Base-by-base conservation (phyloP, 2,329 filamentous ascomycete genomes). In the Dryadomyces quercivorus region DNA sequence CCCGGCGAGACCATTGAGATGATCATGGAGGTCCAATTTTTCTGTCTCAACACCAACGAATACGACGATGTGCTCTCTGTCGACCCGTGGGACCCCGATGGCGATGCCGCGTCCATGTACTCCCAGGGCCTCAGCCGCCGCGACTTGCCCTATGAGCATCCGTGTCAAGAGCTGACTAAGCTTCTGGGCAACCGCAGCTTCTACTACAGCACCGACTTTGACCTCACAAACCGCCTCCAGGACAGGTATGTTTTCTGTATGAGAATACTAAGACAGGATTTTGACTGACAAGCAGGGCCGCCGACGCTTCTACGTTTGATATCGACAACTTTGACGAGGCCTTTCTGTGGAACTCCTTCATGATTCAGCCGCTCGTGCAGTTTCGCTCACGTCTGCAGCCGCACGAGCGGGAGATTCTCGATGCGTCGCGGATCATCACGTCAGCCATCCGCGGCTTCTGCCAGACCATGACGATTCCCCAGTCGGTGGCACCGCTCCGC, bases 141-240 rank as follows among this genome's bases (percentile, higher is more conserved):
- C 62, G 89, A 96, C 46, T 73, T 81, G 45, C 70, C 83, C 26
- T 69, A 88, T 34, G 90, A 96, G 64, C 90, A 96, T 68, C 93
- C 93, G 7, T 97, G 92, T 68, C 74, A 89, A 62, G 88, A 93
- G 48, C 70, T 98, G 57, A 91, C 92, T 69, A 97, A 95, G 74
- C 78, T 98, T 42, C 74, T 98, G 55, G 86, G 88, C 65, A 91
- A 94, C 67, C 91, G 92, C 26, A 95, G 86, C 34, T 98, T 98
- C 66, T 98, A 97, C 68, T 98, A 96, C 72, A 96, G 90, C 66
- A 88, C 89, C n/a, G 90, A 97, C 68, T 98, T 98, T 67, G 92
- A 98, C 66, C 75, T 98, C 50, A 98, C 93, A 3, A 91, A 95
- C 68, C 81, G 93, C 61, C 72, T 97, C 59, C 93, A 98, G 69